Base-by-base conservation (phyloP, 2,329 filamentous ascomycete species). In the Leptographium flavum region DNA sequence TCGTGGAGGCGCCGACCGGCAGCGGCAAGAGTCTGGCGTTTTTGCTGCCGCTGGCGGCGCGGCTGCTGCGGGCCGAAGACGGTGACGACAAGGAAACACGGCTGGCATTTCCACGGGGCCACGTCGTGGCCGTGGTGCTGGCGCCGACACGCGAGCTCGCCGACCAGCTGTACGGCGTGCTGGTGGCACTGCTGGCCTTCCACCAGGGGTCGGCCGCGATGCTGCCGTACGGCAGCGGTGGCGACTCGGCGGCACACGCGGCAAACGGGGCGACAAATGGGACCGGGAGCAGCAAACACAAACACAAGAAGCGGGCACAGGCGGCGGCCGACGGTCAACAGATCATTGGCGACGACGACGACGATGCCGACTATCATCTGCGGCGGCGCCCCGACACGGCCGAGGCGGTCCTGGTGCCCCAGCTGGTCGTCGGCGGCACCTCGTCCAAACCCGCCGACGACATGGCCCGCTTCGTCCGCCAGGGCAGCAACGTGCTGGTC, bases 111-210 rank as follows among this genome's bases (percentile, higher is more conserved):
- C n/a, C n/a, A 63, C 87, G 83, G 57, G 83, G 94, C 60, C 86
- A 96, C 60, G 75, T 98, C 48, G 85, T 82, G 48, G 87, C 84
- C 52, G 92, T 98, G 51, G 80, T 98, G 55, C 80, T 98, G 49
- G 90, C 88, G 15, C 92, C 92, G 1, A 98, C 87, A 2, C 79
- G 92, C 63, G 92, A 98, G 64, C 72, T 98, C 42, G 90, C 92
- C 1, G 79, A 78, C 1, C 92, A 98, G 61, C 96, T 96, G 45
- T 77, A 94, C 58, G 74, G 81, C 42, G 87, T 95, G 2, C 70
- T 95, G 5, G 58, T 77, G 1, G 83, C 79, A 0, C 66, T 98
- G 23, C 67, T 96, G 30, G 75, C 79, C 30, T 96, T 95, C 56
- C 92, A 98, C 61, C 71, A 72, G 30, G 75, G 83, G 1, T 94